Percentiles rank a stretch among this genome's conserved stretches.
Conservation (phyloP, 2,329 filamentous ascomycete genomes). For the Microthyrium microscopicum region DNA sequence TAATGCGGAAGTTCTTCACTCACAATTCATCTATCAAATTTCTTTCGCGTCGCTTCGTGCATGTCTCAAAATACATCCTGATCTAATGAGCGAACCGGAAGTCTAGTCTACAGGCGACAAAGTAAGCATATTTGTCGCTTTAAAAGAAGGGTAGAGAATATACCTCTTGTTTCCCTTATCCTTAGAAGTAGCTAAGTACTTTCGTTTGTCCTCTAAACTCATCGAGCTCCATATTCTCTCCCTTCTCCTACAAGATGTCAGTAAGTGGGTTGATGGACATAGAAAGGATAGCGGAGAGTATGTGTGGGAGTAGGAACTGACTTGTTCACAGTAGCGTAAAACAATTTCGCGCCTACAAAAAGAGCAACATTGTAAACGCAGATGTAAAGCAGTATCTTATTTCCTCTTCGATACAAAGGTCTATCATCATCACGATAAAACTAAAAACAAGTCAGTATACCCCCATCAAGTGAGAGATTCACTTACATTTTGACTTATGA, state of each 20-base stretch:
- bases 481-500: conserved; percentile 6
- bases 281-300: neutral
- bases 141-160: no score
- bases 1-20: no score
- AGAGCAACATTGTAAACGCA: conserved; percentile 32
- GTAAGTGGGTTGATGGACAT: no score
- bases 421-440: conserved; percentile 40
- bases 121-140: no score
- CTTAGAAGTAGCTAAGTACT: conserved; percentile 19
- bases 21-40: no score
- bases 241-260: no score
- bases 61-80: no score
- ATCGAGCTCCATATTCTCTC: conserved; percentile 17
- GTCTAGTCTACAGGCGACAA: no score
- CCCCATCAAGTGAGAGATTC: neutral
- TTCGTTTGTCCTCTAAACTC: conserved; percentile 19
- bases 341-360: conserved; percentile 35
- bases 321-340: conserved; percentile 35
- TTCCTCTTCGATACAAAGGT: conserved; percentile 34
- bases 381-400: conserved; percentile 35
- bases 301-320: conserved; percentile 2
- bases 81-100: conserved; percentile 6
- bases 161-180: conserved; percentile 21
- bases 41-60: no score
- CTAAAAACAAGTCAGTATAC: no score